Conservation (phyloP, 192 early-diverging fungal genomes). For the Linnemannia schmuckeri region DNA sequence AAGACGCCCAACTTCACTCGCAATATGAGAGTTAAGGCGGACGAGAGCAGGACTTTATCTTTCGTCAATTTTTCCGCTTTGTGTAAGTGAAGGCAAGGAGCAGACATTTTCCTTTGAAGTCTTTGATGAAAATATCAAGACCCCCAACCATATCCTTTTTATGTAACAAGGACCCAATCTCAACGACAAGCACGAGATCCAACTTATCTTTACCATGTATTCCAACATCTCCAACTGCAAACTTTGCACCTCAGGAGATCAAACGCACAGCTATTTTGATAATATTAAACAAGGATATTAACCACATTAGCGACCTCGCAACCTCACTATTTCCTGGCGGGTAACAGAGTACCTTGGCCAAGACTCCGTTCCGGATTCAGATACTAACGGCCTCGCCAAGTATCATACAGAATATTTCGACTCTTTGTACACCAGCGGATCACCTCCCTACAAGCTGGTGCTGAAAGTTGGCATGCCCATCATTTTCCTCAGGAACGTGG, state of each 20-base stretch:
- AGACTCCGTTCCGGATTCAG: not conserved
- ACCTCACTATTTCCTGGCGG: not conserved
- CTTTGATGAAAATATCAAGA: too few relatives aligned
- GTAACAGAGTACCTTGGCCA: not conserved
- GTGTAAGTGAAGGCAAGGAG: not conserved
- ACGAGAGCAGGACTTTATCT: not conserved
- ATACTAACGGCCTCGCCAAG: not conserved
- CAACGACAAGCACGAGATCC: not conserved
- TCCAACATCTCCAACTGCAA: not conserved
- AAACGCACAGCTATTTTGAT: not conserved
- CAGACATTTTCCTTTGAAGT: constrained; percentile 8
- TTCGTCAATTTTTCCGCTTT: too few relatives aligned
- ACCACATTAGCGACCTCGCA: too few relatives aligned
- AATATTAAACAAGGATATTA: not conserved
- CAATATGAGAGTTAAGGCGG: constrained; percentile 1
- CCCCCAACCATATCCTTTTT: not conserved
- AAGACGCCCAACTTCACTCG: not conserved
- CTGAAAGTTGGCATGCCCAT: constrained; percentile 35
- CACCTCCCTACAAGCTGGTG: constrained; percentile 6
- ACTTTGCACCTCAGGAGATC: not conserved
- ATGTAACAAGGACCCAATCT: not conserved
- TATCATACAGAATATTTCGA: not conserved
- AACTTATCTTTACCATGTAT: not conserved
- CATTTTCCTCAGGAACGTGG: constrained; percentile 49
- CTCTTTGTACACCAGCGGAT: not conserved